These are phyloP conservation scores for Mortierella sp. DNA, from an alignment of 371 early-diverging fungal species.

Conservation along the genomic window DNA sequence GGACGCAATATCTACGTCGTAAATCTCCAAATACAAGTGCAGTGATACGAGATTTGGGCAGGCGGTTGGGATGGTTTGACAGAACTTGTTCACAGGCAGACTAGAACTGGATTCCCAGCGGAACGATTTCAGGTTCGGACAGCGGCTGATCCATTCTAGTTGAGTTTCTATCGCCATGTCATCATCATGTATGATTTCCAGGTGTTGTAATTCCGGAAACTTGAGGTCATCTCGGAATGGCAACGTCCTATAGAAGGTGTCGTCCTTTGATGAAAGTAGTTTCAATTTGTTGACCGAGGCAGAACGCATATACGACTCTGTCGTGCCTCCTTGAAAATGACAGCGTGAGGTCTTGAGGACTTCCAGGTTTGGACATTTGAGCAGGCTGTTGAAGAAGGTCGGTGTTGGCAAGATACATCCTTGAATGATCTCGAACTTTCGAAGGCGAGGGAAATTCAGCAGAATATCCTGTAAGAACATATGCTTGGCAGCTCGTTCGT, in stretches of 20 bases:
- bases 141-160: slow-evolving; percentile 29
- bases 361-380: too few species aligned
- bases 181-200: slow-evolving; percentile 4
- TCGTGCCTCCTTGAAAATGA: neutral
- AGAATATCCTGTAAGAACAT: too few species aligned
- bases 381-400: too few species aligned
- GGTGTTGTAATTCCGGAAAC: slow-evolving; percentile 23
- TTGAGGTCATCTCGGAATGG: slow-evolving; percentile 5
- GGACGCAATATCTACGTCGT: slow-evolving; percentile 12
- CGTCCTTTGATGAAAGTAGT: slow-evolving; percentile 2
- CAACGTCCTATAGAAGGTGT: neutral
- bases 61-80: slow-evolving; percentile 3
- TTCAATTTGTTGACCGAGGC: slow-evolving; percentile 2
- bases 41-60: slow-evolving; percentile 21
- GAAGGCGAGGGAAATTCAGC: too few species aligned
- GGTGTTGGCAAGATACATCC: too few species aligned
- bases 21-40: slow-evolving; percentile 7
- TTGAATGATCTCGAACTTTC: too few species aligned
- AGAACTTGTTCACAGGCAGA: neutral
- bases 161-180: neutral
- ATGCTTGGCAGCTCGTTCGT: too few species aligned
- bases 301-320: slow-evolving; percentile 1
- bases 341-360: neutral
- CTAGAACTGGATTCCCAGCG: slow-evolving; percentile 4
- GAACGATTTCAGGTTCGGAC: slow-evolving; percentile 37